phyloP scores from a whole-genome alignment of 179 eudicot species.

The Beta corolliflora region DNA sequence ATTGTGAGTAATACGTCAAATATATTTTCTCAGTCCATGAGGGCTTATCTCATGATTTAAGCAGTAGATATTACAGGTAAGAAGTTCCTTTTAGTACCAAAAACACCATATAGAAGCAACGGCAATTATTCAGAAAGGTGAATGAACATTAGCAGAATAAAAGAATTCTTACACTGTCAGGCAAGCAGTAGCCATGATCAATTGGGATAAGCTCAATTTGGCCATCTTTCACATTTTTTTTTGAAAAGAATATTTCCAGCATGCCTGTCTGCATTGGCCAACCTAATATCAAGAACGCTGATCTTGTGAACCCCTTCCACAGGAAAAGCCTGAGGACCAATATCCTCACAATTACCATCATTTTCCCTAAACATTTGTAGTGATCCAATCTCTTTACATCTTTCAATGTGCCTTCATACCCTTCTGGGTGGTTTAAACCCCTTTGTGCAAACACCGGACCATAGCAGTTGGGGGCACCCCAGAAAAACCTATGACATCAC shows the following conservation, averaged over 20 bases:
- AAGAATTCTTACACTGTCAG: conserved; percentile 62
- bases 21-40: not conserved
- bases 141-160: not conserved
- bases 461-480: conserved; percentile 86
- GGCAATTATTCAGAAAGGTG: not conserved
- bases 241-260: conserved; percentile 73
- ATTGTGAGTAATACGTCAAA: not conserved
- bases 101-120: not conserved
- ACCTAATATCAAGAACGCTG: conserved; percentile 71
- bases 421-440: conserved; percentile 78
- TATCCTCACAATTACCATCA: conserved; percentile 84
- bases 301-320: conserved; percentile 91
- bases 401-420: conserved; percentile 41
- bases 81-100: not conserved
- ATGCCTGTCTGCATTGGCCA: conserved; percentile 92
- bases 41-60: not conserved
- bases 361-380: conserved; percentile 83
- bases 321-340: conserved; percentile 75
- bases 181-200: conserved; percentile 94
- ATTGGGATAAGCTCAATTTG: conserved; percentile 65
- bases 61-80: not conserved
- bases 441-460: conserved; percentile 74
- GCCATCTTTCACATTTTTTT: conserved; percentile 44
- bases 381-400: conserved; percentile 68
- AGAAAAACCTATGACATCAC: conserved; percentile 63